Evolutionary conservation across 257 asterid species (phyloP), one percentile per base, ranked within the genome.

Genomic region (Jasminum sambac): DNA sequence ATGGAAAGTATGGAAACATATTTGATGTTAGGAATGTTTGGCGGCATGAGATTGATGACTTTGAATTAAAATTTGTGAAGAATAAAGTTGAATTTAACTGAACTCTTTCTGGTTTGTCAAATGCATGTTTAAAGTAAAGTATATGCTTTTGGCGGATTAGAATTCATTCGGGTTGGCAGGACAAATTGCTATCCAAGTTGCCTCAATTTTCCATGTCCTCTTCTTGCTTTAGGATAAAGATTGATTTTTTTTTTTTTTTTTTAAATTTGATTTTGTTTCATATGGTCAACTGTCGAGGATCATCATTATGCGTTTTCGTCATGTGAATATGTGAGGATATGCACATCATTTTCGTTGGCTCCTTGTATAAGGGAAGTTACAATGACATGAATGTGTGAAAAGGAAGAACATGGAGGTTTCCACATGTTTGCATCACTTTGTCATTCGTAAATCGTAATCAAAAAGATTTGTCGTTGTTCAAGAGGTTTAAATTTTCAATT

Each of bases 161-260:
- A 65, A 69, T 19, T 63, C 17, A 23, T 14, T 36, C 42, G 23
- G 50, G 72, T 64, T 69, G 68, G 39, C 74, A 59, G n/a, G 19
- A 62, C 63, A 24, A 37, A 50, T 68, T 9, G 1, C 23, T 38
- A 66, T 46, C 44, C 25, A 43, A 30, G 23, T 12, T 44, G 5
- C 38, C 75, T 74, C 46, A 30, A 41, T 72, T 77, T 41, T 50
- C 17, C 59, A 16, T 19, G 57, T 67, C 44, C 6, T 39, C 58
- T 50, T 73, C 38, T 68, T 61, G 66, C 62, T 72, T 25, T 65
- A 11, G 52, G 21, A 55, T 25, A 24, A 17, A 41, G 21, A 66
- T 34, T 61, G 24, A 39, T 34, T 46, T 10, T 23, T 6, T 65
- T 70, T 37, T 52, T 44, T 64, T 36, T n/a, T 8, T 24, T 21